Evolutionary conservation across 179 eudicot genomes (phyloP).

Genomic region (Beta corolliflora): DNA sequence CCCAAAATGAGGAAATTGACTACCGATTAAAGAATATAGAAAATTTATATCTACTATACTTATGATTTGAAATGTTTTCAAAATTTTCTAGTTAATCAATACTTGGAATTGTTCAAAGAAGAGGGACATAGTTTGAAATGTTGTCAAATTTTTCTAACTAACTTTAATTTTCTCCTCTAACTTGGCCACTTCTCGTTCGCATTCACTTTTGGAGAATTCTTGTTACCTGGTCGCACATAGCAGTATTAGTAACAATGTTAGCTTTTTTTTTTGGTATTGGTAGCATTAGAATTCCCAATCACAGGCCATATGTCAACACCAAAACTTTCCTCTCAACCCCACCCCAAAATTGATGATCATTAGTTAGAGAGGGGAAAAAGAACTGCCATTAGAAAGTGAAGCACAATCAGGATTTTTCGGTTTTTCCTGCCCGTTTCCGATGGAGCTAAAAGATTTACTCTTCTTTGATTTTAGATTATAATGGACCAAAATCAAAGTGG

Average conservation of each 20-base stretch:
- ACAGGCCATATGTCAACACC: neutral
- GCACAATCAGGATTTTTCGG: neutral
- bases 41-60: no score
- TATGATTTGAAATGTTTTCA: no score
- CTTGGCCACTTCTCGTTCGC: no score
- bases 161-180: no score
- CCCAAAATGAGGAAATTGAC: no score
- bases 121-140: no score
- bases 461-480: neutral
- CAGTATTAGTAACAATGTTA: neutral
- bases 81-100: no score
- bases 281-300: neutral
- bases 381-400: neutral
- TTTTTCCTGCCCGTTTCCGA: neutral
- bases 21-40: no score
- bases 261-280: neutral
- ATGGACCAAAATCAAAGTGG: neutral
- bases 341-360: neutral
- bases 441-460: neutral
- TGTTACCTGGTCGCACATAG: neutral
- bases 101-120: no score
- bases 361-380: neutral
- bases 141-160: no score
- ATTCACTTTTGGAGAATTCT: no score
- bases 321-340: neutral